These are phyloP conservation scores for Lasiodiplodia citricola DNA, from an alignment of 2,329 filamentous ascomycete genomes.

Conservation along the genomic window DNA sequence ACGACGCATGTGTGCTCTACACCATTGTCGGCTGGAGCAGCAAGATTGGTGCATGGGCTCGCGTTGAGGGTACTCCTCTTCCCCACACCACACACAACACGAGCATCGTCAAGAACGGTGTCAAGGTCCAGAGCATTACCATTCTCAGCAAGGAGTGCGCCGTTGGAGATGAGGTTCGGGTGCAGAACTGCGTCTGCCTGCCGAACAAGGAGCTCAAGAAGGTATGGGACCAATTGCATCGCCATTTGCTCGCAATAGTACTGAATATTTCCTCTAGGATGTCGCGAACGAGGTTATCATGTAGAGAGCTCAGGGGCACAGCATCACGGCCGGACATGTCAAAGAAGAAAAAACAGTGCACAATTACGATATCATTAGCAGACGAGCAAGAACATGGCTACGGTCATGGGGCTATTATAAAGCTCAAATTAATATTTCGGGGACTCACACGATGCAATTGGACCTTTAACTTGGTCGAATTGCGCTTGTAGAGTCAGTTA, in stretches of 20 bases:
- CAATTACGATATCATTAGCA: conserved; percentile 6
- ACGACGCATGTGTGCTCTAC: conserved; percentile 94
- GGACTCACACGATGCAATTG: not conserved
- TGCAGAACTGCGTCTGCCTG: conserved; percentile 97
- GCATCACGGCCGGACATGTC: not conserved
- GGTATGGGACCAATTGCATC: conserved; percentile 59
- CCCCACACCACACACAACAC: conserved; percentile 87
- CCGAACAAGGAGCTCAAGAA: conserved; percentile 98
- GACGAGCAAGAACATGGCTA: conserved; percentile 6
- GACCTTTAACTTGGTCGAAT: not conserved
- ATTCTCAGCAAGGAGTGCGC: conserved; percentile 96
- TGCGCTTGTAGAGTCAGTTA: not conserved
- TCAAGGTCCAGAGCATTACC: conserved; percentile 98
- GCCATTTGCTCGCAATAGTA: not conserved
- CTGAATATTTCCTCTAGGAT: conserved; percentile 61
- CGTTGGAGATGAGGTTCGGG: conserved; percentile 90
- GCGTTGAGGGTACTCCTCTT: conserved; percentile 93
- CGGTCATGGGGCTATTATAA: conserved; percentile 1
- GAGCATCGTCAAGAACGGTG: conserved; percentile 94
- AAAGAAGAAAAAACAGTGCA: not conserved
- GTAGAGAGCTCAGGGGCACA: conserved; percentile 59
- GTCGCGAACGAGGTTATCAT: conserved; percentile 89
- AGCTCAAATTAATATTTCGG: conserved; percentile 14
- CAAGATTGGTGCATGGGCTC: conserved; percentile 95
- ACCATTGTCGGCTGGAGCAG: conserved; percentile 97